Percentiles rank a stretch among this genome's conserved stretches.
Conservation (phyloP, 2,329 filamentous ascomycete genomes). For the Pleomassaria siparia region DNA sequence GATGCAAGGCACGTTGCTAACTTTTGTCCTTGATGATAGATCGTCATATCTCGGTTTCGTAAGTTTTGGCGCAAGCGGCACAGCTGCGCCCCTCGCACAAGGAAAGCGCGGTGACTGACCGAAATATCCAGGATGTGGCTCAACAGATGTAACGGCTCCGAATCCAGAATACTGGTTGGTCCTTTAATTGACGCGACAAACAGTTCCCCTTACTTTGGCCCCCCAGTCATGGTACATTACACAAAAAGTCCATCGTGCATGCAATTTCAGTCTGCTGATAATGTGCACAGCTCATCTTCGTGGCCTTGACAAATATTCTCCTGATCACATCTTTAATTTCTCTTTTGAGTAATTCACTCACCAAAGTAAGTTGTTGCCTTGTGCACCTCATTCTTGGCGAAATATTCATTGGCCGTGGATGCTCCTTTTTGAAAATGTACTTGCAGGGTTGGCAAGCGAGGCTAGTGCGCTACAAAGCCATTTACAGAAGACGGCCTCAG, state of each 20-base stretch:
- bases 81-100: slow-evolving; percentile 11
- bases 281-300: slow-evolving; percentile 62
- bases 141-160: slow-evolving; percentile 43
- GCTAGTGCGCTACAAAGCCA: slow-evolving; percentile 10
- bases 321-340: slow-evolving; percentile 77
- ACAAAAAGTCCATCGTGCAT: slow-evolving; percentile 9
- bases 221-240: slow-evolving; percentile 52
- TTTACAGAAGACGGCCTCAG: slow-evolving; percentile 22
- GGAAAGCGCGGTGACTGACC: slow-evolving; percentile 20
- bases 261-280: slow-evolving; percentile 27
- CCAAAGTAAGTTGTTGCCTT: slow-evolving; percentile 50
- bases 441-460: slow-evolving; percentile 16
- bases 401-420: slow-evolving; percentile 30
- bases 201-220: slow-evolving; percentile 54
- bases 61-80: slow-evolving; percentile 34
- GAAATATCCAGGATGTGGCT: slow-evolving; percentile 45
- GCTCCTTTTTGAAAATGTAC: slow-evolving; percentile 11
- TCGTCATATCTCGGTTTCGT: slow-evolving; percentile 74
- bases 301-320: slow-evolving; percentile 75
- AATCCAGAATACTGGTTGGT: neutral
- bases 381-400: too few species aligned
- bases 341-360: slow-evolving; percentile 75
- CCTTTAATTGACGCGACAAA: slow-evolving; percentile 18
- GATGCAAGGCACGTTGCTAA: slow-evolving; percentile 10
- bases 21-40: slow-evolving; percentile 17